These are phyloP conservation scores for Leccinum rimulosum DNA, from an alignment of 768 basidiomycete genomes.

Conservation along the genomic window DNA sequence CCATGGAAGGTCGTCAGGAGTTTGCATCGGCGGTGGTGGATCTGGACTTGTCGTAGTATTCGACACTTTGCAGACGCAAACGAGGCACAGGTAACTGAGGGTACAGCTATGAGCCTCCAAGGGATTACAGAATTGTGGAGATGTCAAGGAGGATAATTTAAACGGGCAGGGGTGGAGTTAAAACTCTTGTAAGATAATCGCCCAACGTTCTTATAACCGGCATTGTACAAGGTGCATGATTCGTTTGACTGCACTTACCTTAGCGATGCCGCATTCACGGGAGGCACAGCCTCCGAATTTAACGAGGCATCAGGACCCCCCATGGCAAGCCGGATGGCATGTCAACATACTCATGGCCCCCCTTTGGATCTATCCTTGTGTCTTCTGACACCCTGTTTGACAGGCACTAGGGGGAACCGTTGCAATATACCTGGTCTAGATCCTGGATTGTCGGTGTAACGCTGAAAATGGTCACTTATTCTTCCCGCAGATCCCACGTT, in stretches of 20 bases:
- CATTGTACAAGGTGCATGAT: slow-evolving; percentile 25
- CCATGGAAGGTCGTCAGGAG: slow-evolving; percentile 77
- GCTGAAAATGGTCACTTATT: slow-evolving; percentile 14
- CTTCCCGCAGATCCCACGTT: slow-evolving; percentile 27
- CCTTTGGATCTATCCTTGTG: slow-evolving; percentile 11
- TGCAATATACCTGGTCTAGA: slow-evolving; percentile 23
- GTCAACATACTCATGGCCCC: slow-evolving; percentile 34
- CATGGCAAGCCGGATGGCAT: slow-evolving; percentile 30
- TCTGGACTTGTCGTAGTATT: slow-evolving; percentile 5
- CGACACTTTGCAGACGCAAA: slow-evolving; percentile 4
- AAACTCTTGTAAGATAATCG: slow-evolving; percentile 36
- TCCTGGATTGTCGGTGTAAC: slow-evolving; percentile 32
- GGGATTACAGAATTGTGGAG: slow-evolving; percentile 11
- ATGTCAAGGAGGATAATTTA: slow-evolving; percentile 24
- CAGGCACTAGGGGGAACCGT: slow-evolving; percentile 28
- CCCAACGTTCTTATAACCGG: slow-evolving; percentile 36
- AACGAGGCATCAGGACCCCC: slow-evolving; percentile 31
- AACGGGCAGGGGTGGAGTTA: slow-evolving; percentile 36
- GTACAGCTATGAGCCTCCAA: slow-evolving; percentile 15
- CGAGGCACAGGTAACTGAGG: slow-evolving; percentile 9
- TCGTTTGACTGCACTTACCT: slow-evolving; percentile 24
- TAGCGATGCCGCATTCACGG: slow-evolving; percentile 38
- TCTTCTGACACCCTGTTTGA: slow-evolving; percentile 33
- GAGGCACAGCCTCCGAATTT: slow-evolving; percentile 30
- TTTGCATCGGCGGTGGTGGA: slow-evolving; percentile 33